Conservation (phyloP, 2,329 filamentous ascomycete species). For the Botryotinia calthae region DNA sequence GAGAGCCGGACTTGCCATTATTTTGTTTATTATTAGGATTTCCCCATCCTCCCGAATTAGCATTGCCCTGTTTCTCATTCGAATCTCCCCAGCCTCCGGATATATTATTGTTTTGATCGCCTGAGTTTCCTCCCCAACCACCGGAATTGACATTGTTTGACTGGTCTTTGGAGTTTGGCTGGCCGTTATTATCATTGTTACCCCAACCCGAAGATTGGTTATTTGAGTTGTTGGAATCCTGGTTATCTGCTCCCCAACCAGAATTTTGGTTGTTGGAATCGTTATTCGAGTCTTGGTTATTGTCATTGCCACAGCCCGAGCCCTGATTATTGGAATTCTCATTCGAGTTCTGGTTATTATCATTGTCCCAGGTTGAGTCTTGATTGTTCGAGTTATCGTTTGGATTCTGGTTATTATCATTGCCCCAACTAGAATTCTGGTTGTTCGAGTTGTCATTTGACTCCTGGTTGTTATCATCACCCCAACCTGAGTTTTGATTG, state of each 20-base stretch:
- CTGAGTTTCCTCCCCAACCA: slow-evolving; percentile 21
- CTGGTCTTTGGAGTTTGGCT: background rate
- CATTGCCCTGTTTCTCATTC: slow-evolving; percentile 10
- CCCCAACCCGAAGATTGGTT: background rate
- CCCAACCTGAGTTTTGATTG: slow-evolving; percentile 14
- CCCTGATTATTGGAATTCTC: slow-evolving; percentile 8
- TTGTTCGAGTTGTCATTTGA: slow-evolving; percentile 18
- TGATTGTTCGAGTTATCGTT: slow-evolving; percentile 14
- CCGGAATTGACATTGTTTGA: slow-evolving; percentile 12
- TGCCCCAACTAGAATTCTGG: slow-evolving; percentile 5
- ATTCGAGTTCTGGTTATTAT: slow-evolving; percentile 24
- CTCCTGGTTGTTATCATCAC: background rate
- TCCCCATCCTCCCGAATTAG: slow-evolving; percentile 15
- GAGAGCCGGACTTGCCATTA: slow-evolving; percentile 21
- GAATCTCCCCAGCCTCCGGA: background rate
- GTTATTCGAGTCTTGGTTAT: slow-evolving; percentile 17
- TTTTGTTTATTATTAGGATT: slow-evolving; percentile 6
- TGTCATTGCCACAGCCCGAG: slow-evolving; percentile 6
- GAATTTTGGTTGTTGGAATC: slow-evolving; percentile 9
- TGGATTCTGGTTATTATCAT: background rate
- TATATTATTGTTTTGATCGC: background rate
- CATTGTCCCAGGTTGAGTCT: slow-evolving; percentile 8
- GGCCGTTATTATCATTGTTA: slow-evolving; percentile 12
- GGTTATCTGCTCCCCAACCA: slow-evolving; percentile 1
- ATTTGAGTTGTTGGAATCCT: slow-evolving; percentile 8